Conservation (phyloP, 192 early-diverging fungal genomes). For the Coemansia sp. region DNA sequence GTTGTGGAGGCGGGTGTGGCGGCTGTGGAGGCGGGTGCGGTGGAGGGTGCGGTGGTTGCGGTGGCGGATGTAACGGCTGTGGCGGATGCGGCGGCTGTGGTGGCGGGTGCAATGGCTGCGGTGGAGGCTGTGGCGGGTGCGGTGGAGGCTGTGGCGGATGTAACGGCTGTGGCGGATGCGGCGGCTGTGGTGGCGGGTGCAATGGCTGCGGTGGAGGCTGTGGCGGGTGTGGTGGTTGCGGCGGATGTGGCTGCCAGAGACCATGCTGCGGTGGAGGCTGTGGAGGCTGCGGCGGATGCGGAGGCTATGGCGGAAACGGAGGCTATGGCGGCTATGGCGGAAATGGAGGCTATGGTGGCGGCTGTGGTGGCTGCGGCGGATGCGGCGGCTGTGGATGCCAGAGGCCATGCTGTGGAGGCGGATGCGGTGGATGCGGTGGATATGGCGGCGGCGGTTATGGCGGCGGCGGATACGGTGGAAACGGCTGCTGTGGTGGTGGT, state of each 20-base stretch:
- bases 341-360: not conserved
- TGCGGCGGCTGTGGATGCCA: constrained; percentile 21
- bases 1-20: constrained; percentile 17
- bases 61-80: constrained; percentile 19
- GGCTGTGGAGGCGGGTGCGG: constrained; percentile 18
- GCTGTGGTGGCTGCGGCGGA: not conserved
- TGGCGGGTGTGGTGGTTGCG: constrained; percentile 16
- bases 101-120: constrained; percentile 1
- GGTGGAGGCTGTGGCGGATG: constrained; percentile 27
- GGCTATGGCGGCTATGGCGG: constrained; percentile 17
- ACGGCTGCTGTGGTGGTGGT: constrained; percentile 22
- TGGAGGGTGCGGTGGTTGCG: constrained; percentile 16
- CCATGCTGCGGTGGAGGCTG: constrained; percentile 23
- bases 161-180: constrained; percentile 20
- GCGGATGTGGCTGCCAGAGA: constrained; percentile 16
- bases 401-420: constrained; percentile 15
- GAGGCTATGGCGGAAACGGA: constrained; percentile 21
- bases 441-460: constrained; percentile 12
- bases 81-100: constrained; percentile 23
- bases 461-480: constrained; percentile 14
- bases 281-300: constrained; percentile 21
- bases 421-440: constrained; percentile 17
- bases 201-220: too few species aligned
- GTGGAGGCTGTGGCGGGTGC: constrained; percentile 8
- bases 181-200: not conserved